Conservation (phyloP, 2,329 filamentous ascomycete species). For the Ophiostoma perfectum region DNA sequence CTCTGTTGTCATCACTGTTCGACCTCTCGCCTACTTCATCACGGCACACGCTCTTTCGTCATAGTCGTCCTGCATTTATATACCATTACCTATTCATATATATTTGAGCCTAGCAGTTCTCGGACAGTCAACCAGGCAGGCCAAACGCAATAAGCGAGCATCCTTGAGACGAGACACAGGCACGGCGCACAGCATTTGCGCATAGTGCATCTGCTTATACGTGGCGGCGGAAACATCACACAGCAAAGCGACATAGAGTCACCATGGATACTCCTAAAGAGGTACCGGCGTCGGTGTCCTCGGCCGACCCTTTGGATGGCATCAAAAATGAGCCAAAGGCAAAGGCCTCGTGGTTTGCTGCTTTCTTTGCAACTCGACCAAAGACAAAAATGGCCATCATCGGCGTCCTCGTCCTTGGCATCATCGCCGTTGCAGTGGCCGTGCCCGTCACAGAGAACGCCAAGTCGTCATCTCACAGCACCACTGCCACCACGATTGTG, state of each 20-base stretch:
- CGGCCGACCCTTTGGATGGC: background rate
- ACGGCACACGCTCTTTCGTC: background rate
- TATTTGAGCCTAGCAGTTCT: background rate
- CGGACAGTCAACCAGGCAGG: background rate
- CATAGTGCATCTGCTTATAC: background rate
- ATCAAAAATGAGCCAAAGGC: background rate
- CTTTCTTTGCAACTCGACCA: conserved; percentile 17
- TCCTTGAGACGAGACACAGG: background rate
- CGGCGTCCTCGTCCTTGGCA: conserved; percentile 25
- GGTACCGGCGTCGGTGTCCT: background rate
- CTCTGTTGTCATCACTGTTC: background rate
- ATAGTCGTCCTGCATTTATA: background rate
- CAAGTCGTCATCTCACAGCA: conserved; percentile 4
- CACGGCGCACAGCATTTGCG: background rate
- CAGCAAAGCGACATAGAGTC: background rate
- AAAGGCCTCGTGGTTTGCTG: conserved; percentile 9
- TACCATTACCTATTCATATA: background rate
- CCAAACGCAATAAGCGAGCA: background rate
- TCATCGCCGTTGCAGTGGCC: conserved; percentile 18
- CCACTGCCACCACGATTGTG: background rate
- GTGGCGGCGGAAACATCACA: background rate
- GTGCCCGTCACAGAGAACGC: conserved; percentile 17
- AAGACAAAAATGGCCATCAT: conserved; percentile 23
- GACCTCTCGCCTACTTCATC: background rate
- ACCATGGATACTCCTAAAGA: background rate